Base-by-base conservation (phyloP, 2,329 filamentous ascomycete genomes). In the Calonectria montana region DNA sequence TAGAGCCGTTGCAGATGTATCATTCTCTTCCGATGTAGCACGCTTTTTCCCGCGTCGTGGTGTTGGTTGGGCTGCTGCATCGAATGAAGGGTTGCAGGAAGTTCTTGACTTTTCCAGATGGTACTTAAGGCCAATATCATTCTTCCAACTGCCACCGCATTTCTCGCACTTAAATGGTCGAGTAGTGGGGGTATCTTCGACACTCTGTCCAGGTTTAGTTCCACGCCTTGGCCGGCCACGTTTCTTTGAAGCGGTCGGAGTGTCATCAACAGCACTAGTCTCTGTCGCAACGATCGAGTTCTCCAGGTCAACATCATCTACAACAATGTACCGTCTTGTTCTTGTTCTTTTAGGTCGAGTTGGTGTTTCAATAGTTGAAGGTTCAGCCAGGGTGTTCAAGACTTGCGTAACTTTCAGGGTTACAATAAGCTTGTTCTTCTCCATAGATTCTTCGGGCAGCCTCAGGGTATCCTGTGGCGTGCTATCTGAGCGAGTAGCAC, bases 121-220 rank as follows among this genome's bases (percentile, higher is more conserved):
- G 76, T 91, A 91, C 63, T 90, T 89, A 18, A 91, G 82, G 0
- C 90, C 90, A 55, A 89, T 83, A 39, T 88, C 84, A 64, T 91
- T 91, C 79, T 90, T 91, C 89, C 89, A 91, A 13, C 80, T 82
- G 3, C 85, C 86, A 12, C 86, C 86, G 70, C 90, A 91, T 50
- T 86, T 88, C 12, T 88, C 85, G 72, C 90, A 91, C 23, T 80
- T 82, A 76, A 82, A 90, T 2, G 81, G 75, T 31, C 82, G 81
- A 18, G 74, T 69, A 39, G 55, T 69, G n/a, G 77, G 61, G 6
- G 65, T 73, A 65, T 45, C 75, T 74, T 70, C 74, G 8, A 63
- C 43, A 23, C 65, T 57, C 27, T 72, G 57, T 10, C 35, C 50
- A 37, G 71, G 27, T 62, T 74, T 15, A 21, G 23, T 48, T 73